Base-by-base conservation (phyloP, 306 rosid genomes). In the Myrica gale region DNA sequence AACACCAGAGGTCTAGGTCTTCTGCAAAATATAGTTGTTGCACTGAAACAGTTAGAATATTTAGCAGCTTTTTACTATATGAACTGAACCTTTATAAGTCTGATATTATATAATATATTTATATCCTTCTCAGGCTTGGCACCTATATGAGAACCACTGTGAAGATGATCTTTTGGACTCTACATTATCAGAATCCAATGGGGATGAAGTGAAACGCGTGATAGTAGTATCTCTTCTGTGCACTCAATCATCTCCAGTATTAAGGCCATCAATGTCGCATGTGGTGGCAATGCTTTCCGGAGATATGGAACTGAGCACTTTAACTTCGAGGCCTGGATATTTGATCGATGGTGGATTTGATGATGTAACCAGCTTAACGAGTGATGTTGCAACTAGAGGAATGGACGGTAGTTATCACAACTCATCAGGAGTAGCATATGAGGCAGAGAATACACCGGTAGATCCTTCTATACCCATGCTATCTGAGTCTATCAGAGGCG, bases 281-380 rank as follows among this genome's bases (percentile, higher is more conserved):
- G 94, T 88, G 20, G 88, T 91, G 75, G 91, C 91, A 63, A 91
- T 91, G 95, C 90, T 91, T 74, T 66, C 86, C 0, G 91, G 95
- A 80, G 90, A 89, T 68, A 51, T 74, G 1, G 95, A 89, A 79
- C 91, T 89, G 83, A 56, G 78, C 62, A 1, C 79, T 45, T 85
- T 83, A 42, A 82, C 84, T 72, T 46, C 93, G 37, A 85, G 57
- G 81, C 97, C 95, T 6, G 91, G 90, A 23, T 91, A 91, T 84
- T 56, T 91, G 61, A 79, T 90, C 6, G 91, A 88, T 42, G 86
- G 90, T 95, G 86, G 77, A 57, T 91, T 85, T 60, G 86, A 89
- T 42, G 95, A 86, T 52, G 69, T 43, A 16, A 76, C 46, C 41
- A 79, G 74, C 84, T 9, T 50, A 3, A 75, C 71, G 55, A 70